A percentile compares a stretch with the other conserved stretches of the same genome.
phyloP scores from a whole-genome alignment of 1,139 yeast genomes.

The Arxiozyma slooffiae region DNA sequence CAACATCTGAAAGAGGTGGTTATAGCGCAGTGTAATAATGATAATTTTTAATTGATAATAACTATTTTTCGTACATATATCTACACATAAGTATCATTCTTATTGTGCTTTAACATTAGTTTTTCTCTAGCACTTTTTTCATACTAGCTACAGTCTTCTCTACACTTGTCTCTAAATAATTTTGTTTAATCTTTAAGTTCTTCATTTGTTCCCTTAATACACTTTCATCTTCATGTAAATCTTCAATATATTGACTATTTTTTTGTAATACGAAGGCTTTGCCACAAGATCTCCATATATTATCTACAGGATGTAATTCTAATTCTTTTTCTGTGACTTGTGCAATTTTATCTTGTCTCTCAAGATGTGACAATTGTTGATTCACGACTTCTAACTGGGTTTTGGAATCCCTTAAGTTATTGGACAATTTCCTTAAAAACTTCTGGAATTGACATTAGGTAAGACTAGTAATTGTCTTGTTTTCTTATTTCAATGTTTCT shows the following conservation, averaged over 20 bases:
- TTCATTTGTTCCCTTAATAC: constrained; percentile 49
- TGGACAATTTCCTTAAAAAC: constrained; percentile 49
- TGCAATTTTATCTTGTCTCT: constrained; percentile 50
- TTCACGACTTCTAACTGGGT: constrained; percentile 58
- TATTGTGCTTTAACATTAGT: constrained; percentile 1
- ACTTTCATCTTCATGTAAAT: constrained; percentile 43
- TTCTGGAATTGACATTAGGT: constrained; percentile 18
- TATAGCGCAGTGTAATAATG: constrained; percentile 65
- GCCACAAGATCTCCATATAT: constrained; percentile 81
- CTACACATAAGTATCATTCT: not conserved
- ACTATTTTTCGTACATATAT: not conserved
- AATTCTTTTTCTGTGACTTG: constrained; percentile 50
- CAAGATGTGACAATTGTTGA: constrained; percentile 47
- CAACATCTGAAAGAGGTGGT: constrained; percentile 55
- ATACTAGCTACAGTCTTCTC: constrained; percentile 62
- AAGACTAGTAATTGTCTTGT: not conserved
- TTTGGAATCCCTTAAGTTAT: constrained; percentile 46
- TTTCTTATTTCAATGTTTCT: constrained; percentile 23
- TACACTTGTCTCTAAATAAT: constrained; percentile 66
- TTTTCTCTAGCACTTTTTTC: constrained; percentile 25
- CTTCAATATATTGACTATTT: constrained; percentile 40
- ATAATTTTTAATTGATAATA: constrained; percentile 12
- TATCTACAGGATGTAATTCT: constrained; percentile 34
- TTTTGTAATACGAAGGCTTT: constrained; percentile 48
- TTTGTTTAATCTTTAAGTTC: constrained; percentile 56